Evolutionary conservation across 2,329 filamentous ascomycete genomes (phyloP), one percentile per base, ranked within the genome.

Genomic region (Phialocephala sp.): DNA sequence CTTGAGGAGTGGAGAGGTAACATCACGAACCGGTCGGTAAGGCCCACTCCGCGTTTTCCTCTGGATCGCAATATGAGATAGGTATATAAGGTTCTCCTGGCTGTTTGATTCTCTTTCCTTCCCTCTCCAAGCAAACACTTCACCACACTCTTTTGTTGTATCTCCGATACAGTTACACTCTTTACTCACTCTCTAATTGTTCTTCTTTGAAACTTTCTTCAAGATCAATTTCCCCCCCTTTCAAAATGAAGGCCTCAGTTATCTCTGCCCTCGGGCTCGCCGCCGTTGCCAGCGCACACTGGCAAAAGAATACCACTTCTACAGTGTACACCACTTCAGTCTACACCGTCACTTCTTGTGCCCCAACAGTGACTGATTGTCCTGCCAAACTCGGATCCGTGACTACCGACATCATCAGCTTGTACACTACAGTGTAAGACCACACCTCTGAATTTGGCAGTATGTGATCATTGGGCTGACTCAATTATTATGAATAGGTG

Each of bases 301-400:
- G 27, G 11, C 52, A 37, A 1, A 9, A 22, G 20, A 24, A 24
- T 2, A 72, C 80, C 45, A 72, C 68, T 67, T 83, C 82, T 3
- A 85, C 84, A 55, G 76, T 86, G 72, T 84, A 79, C 79, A 81
- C 80, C 66, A 87, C 85, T 55, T 75, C 77, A 1, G 75, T 81
- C 12, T 71, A 74, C 20, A 77, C 74, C 1, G 64, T 75, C 39
- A 75, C 71, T 8, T 65, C 67, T 11, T 76, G 75, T 41, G 70
- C 74, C 1, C 66, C 70, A 8, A 69, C 66, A 1, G 72, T 76
- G 1, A 74, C 73, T 11, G 64, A 76, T 32, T 76, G 75, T 65
- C 74, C 75, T 18, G 66, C 20, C 27, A 61, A 45, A 15, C 52
- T 68, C 15, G 70, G 70, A 4, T 52, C 52, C 24, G 72, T 76